phyloP scores from a whole-genome alignment of 2,329 filamentous ascomycete species.

The Alternaria sp. region DNA sequence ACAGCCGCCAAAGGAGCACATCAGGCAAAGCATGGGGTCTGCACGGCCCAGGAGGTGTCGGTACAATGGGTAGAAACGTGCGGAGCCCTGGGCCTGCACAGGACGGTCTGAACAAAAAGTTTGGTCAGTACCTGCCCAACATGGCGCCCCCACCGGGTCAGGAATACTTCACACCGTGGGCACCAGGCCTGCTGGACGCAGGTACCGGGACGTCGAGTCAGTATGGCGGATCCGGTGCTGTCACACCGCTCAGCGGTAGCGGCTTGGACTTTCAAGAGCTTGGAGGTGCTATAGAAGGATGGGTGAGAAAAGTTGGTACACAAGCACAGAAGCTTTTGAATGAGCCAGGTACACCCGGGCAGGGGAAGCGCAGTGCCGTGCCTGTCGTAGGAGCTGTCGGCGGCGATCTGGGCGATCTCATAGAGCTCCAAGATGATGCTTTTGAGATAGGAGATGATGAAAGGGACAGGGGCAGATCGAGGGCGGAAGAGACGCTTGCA shows the following conservation, averaged over 20 bases:
- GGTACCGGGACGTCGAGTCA: conserved; percentile 41
- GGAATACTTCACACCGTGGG: conserved; percentile 54
- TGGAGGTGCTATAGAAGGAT: conserved; percentile 86
- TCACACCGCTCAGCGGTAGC: conserved; percentile 41
- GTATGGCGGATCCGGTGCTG: conserved; percentile 40
- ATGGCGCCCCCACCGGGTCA: conserved; percentile 72
- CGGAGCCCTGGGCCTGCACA: conserved; percentile 81
- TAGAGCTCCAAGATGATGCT: conserved; percentile 72
- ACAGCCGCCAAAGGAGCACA: conserved; percentile 49
- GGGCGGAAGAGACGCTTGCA: conserved; percentile 22
- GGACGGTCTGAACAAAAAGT: conserved; percentile 84
- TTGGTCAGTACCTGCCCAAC: conserved; percentile 82
- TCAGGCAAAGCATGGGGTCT: conserved; percentile 63
- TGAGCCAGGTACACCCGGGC: conserved; percentile 43
- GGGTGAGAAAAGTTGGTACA: conserved; percentile 83
- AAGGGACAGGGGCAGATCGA: conserved; percentile 37
- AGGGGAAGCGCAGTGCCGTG: conserved; percentile 41
- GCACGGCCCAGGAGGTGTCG: conserved; percentile 86
- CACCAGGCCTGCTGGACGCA: conserved; percentile 44
- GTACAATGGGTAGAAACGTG: conserved; percentile 76
- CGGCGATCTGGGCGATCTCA: conserved; percentile 69
- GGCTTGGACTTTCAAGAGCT: conserved; percentile 75
- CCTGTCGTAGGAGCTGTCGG: conserved; percentile 53
- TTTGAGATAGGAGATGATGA: conserved; percentile 54
- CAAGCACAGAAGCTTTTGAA: conserved; percentile 60